These are phyloP conservation scores for Globisporangium paroecandrum DNA, from an alignment of 352 stramenopile species.

Conservation along the genomic window DNA sequence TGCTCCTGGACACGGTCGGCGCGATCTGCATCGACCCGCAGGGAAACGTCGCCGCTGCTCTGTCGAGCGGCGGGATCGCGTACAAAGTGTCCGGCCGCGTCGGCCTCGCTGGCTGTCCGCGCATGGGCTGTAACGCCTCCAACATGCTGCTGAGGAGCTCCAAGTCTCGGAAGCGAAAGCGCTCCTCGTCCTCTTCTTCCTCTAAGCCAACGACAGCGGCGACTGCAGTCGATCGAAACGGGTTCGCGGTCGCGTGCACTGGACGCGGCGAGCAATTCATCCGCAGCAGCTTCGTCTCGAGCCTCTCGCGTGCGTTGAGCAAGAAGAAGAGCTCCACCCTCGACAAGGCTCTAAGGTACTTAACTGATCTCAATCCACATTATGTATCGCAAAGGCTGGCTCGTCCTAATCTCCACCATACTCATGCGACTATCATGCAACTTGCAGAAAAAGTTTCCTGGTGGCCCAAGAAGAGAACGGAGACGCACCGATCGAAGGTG, in stretches of 20 bases:
- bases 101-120: constrained; percentile 61
- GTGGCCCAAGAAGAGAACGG: constrained; percentile 31
- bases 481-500: constrained; percentile 48
- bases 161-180: constrained; percentile 15
- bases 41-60: constrained; percentile 50
- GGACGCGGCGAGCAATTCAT: constrained; percentile 73
- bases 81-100: constrained; percentile 66
- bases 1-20: constrained; percentile 56
- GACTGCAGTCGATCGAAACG: constrained; percentile 21
- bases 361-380: background rate
- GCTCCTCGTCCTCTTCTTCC: background rate
- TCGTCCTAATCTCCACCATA: background rate
- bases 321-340: constrained; percentile 15
- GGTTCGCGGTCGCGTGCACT: constrained; percentile 51
- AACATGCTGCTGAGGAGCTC: constrained; percentile 18
- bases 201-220: background rate
- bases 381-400: too few species aligned
- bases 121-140: constrained; percentile 49
- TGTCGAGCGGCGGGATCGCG: constrained; percentile 66
- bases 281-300: constrained; percentile 34
- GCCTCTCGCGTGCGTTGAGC: constrained; percentile 28
- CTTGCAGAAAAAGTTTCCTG: constrained; percentile 26
- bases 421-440: background rate
- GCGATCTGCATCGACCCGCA: constrained; percentile 52
- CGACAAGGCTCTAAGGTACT: constrained; percentile 22